Percentiles rank a stretch among this genome's conserved stretches.
Conservation (phyloP, 139 green algal genomes). For the Nannochloris sp. region DNA sequence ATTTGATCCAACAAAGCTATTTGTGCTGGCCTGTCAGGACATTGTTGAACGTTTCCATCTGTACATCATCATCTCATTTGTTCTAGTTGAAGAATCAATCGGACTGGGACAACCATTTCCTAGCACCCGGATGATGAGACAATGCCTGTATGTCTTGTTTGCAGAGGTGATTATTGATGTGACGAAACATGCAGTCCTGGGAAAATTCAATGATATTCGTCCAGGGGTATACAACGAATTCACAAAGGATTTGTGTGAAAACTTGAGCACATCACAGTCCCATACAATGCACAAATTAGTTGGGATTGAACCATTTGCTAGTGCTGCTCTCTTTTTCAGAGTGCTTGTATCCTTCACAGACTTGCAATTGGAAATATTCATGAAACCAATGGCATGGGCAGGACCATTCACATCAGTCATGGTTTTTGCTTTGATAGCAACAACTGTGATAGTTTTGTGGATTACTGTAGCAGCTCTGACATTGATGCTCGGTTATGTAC, state of each 20-base stretch:
- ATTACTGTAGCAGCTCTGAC: too few relatives aligned
- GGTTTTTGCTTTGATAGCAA: neutral
- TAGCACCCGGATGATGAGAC: constrained; percentile 29
- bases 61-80: constrained; percentile 62
- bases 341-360: constrained; percentile 19
- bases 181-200: constrained; percentile 80
- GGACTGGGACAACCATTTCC: constrained; percentile 16
- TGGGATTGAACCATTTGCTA: constrained; percentile 60
- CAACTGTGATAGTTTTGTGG: too few relatives aligned
- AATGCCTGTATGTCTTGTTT: constrained; percentile 32
- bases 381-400: neutral
- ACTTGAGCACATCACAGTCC: constrained; percentile 37
- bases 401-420: neutral
- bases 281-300: constrained; percentile 51
- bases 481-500: too few relatives aligned
- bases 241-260: constrained; percentile 63
- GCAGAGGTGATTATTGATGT: constrained; percentile 69
- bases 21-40: constrained; percentile 61
- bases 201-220: constrained; percentile 81
- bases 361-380: neutral
- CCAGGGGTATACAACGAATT: constrained; percentile 75
- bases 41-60: constrained; percentile 83
- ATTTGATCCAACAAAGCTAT: constrained; percentile 52
- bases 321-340: constrained; percentile 54
- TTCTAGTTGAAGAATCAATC: constrained; percentile 74